Evolutionary conservation across 129 eudicot species (phyloP), one percentile per base, ranked within the genome.

Genomic region (Artemisia argyi): DNA sequence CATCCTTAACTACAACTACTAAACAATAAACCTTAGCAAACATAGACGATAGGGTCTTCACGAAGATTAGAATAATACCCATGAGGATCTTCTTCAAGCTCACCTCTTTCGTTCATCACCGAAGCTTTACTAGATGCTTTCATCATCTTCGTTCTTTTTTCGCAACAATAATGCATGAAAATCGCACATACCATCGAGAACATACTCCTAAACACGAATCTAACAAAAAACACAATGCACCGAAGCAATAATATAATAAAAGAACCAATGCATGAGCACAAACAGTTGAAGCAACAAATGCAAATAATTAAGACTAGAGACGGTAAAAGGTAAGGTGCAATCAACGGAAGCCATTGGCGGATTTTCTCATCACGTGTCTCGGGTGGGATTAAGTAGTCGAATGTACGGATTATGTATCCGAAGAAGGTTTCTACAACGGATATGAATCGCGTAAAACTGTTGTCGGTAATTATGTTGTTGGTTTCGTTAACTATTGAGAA

Each of bases 321-420:
- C 13, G 56, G 56, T 11, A 46, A n/a, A 18, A 66, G 54, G 39
- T 66, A 66, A 22, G 51, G 56, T 20, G 18, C 55, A 39, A 47
- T 51, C 35, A 46, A 49, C 30, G 46, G 71, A 66, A 66, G 71
- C 71, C 71, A 66, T 10, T 3, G 4, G 7, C 17, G 55, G 54
- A 46, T 44, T n/a, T 65, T 24, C 28, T 65, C 39, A 5, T 65
- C 32, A 44, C 54, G 68, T 0, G 53, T 39, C 69, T 64, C 71
- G n/a, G 71, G 57, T 48, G 56, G 71, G 2, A 66, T 54, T 11
- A 47, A 0, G 39, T 66, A 22, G 71, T 47, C 48, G 35, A 66
- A 66, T 19, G 71, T 11, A 66, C 71, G 18, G 56, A 66, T 19
- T 11, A 66, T 11, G 56, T 46, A 44, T 66, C 30, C 19, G 15